Evolutionary conservation across 306 rosid species (phyloP).

Genomic region (Rubus parviflorus): DNA sequence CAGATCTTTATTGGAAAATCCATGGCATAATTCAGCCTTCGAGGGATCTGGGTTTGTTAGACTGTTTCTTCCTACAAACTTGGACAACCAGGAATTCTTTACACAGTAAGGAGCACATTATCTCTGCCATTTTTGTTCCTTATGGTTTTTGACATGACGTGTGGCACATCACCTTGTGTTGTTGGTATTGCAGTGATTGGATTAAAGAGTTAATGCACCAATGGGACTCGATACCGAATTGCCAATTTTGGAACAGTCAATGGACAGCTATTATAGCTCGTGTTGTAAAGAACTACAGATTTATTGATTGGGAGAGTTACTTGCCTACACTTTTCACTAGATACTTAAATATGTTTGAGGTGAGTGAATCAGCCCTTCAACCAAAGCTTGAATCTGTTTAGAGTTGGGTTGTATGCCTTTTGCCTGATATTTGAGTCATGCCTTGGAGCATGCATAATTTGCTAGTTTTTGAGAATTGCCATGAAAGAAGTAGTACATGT

Average conservation of each 20-base stretch:
- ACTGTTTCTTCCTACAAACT: constrained; percentile 91
- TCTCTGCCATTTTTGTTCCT: constrained; percentile 21
- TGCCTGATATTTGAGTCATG: neutral
- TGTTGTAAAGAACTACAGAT: constrained; percentile 68
- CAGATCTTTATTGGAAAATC: constrained; percentile 89
- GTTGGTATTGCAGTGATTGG: constrained; percentile 65
- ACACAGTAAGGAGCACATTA: constrained; percentile 65
- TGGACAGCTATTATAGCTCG: constrained; percentile 97
- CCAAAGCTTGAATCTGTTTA: constrained; percentile 19
- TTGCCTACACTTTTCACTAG: constrained; percentile 85
- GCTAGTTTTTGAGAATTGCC: constrained; percentile 10
- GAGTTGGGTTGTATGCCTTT: constrained; percentile 16
- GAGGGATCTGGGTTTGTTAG: constrained; percentile 99
- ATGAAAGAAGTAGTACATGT: constrained; percentile 9
- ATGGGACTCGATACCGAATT: constrained; percentile 96
- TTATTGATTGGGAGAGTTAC: constrained; percentile 76
- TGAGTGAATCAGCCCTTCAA: constrained; percentile 38
- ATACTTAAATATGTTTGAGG: constrained; percentile 99
- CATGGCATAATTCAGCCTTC: constrained; percentile 97
- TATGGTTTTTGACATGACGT: constrained; percentile 29
- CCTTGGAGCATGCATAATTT: neutral
- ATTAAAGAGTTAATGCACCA: constrained; percentile 60
- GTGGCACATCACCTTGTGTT: constrained; percentile 27
- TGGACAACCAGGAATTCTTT: constrained; percentile 76
- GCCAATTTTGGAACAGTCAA: constrained; percentile 98